Base-by-base conservation (phyloP, 202 grass and related monocot genomes). In the Saccharum hybrid region DNA sequence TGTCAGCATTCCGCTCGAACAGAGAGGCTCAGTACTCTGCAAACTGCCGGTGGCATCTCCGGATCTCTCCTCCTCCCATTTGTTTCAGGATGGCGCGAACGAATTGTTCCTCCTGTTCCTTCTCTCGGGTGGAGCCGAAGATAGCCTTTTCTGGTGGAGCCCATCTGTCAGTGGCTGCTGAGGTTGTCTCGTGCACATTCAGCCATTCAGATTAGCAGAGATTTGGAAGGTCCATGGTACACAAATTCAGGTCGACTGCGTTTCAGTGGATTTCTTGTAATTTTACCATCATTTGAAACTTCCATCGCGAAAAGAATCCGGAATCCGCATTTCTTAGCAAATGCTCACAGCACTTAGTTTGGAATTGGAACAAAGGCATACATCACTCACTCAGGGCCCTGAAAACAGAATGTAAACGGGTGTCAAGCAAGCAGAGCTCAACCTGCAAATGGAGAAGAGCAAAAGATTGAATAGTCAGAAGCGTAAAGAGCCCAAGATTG, bases 361-460 rank as follows among this genome's bases (percentile, higher is more conserved):
- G 56, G 23, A 30, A 28, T 63, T 62, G 61, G 75, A 81, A 81
- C 41, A 63, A 51, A 81, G 12, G 10, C 52, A 64, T 38, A n/a
- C 10, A 68, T 33, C 48, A 10, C 41, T 71, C 56, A 51, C 56
- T 33, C 74, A 48, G 66, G 30, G 52, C 19, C 18, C 75, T 75
- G 41, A 80, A 51, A 51, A 51, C 48, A 68, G 60, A 67, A 60
- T 48, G 46, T 42, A 60, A 68, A 61, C 16, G 37, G 52, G 77
- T 76, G 72, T 57, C 45, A 65, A 81, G 69, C 15, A 80, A 80
- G 75, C 45, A 74, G 56, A 74, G 73, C 39, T 52, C n/a, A 66
- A 65, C 72, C 38, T 37, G 36, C 66, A 73, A 61, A 86, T 72
- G 54, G 41, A 52, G 33, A 57, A 57, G 54, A 57, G 54, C 54